Evolutionary conservation across 768 basidiomycete species (phyloP), one percentile per base, ranked within the genome.

Genomic region (Rhodotorula kratochvilovae): DNA sequence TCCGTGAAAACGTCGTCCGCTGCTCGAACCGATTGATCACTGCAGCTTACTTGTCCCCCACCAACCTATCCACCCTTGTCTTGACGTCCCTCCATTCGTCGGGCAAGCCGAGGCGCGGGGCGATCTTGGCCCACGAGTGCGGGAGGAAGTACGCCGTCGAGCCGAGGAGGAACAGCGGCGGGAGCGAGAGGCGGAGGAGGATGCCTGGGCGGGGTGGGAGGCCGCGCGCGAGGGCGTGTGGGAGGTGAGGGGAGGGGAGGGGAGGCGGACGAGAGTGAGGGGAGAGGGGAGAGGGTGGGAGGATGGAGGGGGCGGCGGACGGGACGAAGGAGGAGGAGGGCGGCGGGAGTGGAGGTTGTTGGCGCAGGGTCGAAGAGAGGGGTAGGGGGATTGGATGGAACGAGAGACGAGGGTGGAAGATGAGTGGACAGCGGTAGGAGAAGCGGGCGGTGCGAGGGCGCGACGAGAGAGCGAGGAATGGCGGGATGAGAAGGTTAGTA

Each of bases 61-160:
- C 12, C 4, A 6, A 25, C 56, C 35, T 39, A 46, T 46, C 48
- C 15, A 51, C 35, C 23, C 15, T 13, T 1, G 1, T 13, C 33
- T 16, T 36, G 21, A n/a, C 27, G 33, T n/a, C 33, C 25, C 31
- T 33, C 39, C 42, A 58, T 25, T 58, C 86, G 80, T 96, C 93
- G 58, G 94, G 82, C 21, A 84, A 83, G 46, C 85, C 85, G 57
- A 87, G 79, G 82, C 90, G 92, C 4, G 76, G 79, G 19, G 85
- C 83, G 74, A 94, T 80, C 78, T 93, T 93, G 66, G 80, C 75
- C 4, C 89, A 84, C 12, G 91, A 90, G 79, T 88, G 84, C 8
- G 95, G 95, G 53, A 96, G 86, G 86, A 96, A 94, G 80, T 94
- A 87, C 66, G 86, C 83, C 56, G 88, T 82, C 39, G 93, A 87